These are phyloP conservation scores for Picea engelmannii DNA, from an alignment of 83 land plant genomes.

Conservation along the genomic window DNA sequence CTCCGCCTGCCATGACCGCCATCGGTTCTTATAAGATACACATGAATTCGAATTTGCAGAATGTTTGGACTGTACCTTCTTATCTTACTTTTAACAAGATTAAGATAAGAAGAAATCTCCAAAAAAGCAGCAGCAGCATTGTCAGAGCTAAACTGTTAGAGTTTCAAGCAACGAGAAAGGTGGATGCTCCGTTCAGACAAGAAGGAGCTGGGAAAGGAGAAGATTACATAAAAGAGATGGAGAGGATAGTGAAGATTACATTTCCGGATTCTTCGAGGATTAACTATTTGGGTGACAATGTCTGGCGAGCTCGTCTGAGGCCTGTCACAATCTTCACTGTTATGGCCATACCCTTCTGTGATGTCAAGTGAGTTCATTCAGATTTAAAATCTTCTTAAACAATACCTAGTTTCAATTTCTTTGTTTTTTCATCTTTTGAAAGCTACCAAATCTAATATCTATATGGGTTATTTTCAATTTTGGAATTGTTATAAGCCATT, in stretches of 20 bases:
- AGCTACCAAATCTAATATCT: too few relatives aligned
- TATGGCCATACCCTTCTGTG: constrained; percentile 27
- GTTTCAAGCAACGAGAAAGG: constrained; percentile 37
- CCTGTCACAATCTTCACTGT: constrained; percentile 41
- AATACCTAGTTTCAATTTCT: too few relatives aligned
- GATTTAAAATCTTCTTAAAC: too few relatives aligned
- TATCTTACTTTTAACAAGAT: too few relatives aligned
- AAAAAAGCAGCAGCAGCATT: not conserved
- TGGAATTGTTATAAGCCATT: too few relatives aligned
- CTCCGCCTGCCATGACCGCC: too few relatives aligned
- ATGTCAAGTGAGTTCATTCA: too few relatives aligned
- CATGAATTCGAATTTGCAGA: too few relatives aligned
- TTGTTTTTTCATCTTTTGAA: too few relatives aligned
- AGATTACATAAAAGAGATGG: constrained; percentile 40
- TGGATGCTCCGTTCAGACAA: constrained; percentile 29
- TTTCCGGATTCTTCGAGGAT: constrained; percentile 54
- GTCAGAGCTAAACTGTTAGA: constrained; percentile 22
- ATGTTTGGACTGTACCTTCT: too few relatives aligned
- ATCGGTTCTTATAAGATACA: too few relatives aligned
- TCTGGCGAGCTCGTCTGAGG: constrained; percentile 35
- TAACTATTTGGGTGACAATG: constrained; percentile 31
- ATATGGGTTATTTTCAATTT: too few relatives aligned
- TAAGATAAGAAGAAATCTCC: not conserved
- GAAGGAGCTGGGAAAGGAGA: constrained; percentile 20
- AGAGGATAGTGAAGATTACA: constrained; percentile 43